phyloP scores from a whole-genome alignment of 805 yeast genomes.

The Saturnispora dispora region DNA sequence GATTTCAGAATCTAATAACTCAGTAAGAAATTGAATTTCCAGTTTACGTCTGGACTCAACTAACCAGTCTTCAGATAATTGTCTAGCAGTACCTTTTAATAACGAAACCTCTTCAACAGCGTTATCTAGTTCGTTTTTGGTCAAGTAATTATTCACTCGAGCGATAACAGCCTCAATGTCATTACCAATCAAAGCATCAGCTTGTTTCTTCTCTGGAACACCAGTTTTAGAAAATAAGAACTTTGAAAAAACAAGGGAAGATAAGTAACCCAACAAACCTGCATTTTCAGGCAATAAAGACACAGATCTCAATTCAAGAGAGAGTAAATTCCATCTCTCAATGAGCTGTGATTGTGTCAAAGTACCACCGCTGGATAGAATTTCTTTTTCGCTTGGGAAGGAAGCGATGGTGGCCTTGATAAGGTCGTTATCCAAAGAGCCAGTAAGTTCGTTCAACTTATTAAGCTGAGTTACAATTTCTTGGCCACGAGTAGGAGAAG shows the following conservation, averaged over 20 bases:
- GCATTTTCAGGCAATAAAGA: constrained; percentile 91
- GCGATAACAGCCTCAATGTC: constrained; percentile 88
- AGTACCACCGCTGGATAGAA: constrained; percentile 43
- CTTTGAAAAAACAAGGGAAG: constrained; percentile 69
- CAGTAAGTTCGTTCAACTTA: constrained; percentile 31
- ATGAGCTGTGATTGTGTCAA: constrained; percentile 70
- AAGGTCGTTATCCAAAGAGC: constrained; percentile 28
- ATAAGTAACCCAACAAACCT: constrained; percentile 84
- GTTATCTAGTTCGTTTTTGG: constrained; percentile 66
- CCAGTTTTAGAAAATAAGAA: constrained; percentile 75
- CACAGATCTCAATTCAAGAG: constrained; percentile 81
- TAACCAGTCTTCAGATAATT: constrained; percentile 87
- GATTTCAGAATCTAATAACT: constrained; percentile 57
- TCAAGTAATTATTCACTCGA: constrained; percentile 67
- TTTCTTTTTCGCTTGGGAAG: constrained; percentile 35
- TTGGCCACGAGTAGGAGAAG: constrained; percentile 34
- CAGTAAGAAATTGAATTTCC: constrained; percentile 76
- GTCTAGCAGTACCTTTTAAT: constrained; percentile 88
- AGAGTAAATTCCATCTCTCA: constrained; percentile 69
- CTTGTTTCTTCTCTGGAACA: constrained; percentile 36
- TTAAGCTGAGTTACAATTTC: constrained; percentile 36
- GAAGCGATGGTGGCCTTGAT: constrained; percentile 35
- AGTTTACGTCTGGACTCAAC: constrained; percentile 79
- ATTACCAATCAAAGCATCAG: constrained; percentile 39
- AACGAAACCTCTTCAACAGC: constrained; percentile 91